Conservation (phyloP, 2,329 filamentous ascomycete genomes). For the Beauveria brongniartii region DNA sequence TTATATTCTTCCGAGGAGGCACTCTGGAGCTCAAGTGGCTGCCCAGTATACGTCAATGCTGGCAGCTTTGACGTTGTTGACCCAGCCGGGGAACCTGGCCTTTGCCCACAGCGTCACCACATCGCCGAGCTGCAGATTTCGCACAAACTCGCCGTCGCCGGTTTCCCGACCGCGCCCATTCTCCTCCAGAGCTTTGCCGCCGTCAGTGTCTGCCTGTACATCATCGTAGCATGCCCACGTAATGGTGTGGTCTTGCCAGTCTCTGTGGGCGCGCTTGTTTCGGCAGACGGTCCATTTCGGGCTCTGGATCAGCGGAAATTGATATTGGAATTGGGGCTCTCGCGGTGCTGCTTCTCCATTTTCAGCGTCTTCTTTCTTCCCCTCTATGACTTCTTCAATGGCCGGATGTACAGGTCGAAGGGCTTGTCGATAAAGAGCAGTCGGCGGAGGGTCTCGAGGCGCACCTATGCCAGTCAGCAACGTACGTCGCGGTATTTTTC, state of each 20-base stretch:
- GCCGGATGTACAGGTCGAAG: constrained; percentile 6
- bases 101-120: constrained; percentile 55
- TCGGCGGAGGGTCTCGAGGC: background rate
- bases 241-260: constrained; percentile 35
- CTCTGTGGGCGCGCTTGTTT: constrained; percentile 31
- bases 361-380: background rate
- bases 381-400: constrained; percentile 15
- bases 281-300: constrained; percentile 38
- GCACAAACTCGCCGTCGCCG: constrained; percentile 47
- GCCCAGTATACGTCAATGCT: constrained; percentile 53
- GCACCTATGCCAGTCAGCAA: background rate
- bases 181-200: constrained; percentile 28
- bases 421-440: background rate
- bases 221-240: constrained; percentile 47
- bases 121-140: constrained; percentile 48
- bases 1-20: background rate
- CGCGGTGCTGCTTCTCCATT: background rate
- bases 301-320: constrained; percentile 28
- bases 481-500: background rate
- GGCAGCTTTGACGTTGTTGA: constrained; percentile 40
- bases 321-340: constrained; percentile 20
- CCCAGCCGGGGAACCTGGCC: constrained; percentile 47
- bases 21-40: constrained; percentile 18
- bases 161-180: constrained; percentile 43
- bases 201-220: constrained; percentile 33